Evolutionary conservation across 768 basidiomycete genomes (phyloP), one percentile per base, ranked within the genome.

Genomic region (Podaxis pistillaris): DNA sequence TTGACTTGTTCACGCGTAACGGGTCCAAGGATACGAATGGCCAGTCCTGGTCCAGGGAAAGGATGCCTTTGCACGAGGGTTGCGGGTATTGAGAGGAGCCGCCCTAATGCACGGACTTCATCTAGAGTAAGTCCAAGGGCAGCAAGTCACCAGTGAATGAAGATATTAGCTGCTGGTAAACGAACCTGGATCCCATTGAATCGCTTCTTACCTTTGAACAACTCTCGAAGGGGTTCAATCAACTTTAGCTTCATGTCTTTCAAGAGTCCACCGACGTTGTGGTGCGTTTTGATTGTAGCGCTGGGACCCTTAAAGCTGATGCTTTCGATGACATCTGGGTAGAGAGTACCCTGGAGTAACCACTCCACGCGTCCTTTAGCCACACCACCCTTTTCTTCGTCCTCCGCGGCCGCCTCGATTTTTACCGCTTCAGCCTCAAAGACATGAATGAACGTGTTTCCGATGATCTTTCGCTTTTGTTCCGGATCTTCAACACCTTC

Each of bases 221-320:
- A 82, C 79, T 98, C 97, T 38, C 97, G 84, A 40, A 99, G 79
- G 19, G 97, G 97, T 77, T 99, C 97, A 67, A 99, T 98, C 55
- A 99, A 83, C 79, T 98, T 98, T 69, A 99, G 84, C 75, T 94
- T 97, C 97, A 98, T 99, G 76, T 98, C 90, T 72, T 91, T 92
- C 64, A 98, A 82, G 56, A 99, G 79, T 2, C 96, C 96, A 30
- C 97, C 97, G 67, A 98, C 97, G 67, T 99, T 99, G 75, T 98
- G 97, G 74, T 99, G 97, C 2, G 97, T 98, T 83, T 99, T 99
- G 82, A 99, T 99, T 9, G 96, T 98, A 41, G 97, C 97, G 66
- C 91, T 94, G 0, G 97, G 97, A 2, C 97, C 97, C 77, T 98
- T 98, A 86, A 99, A 99, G 76, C 91, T 94, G 78, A 99, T 97